Base-by-base conservation (phyloP, 257 asterid genomes). In the Linaria vulgaris region DNA sequence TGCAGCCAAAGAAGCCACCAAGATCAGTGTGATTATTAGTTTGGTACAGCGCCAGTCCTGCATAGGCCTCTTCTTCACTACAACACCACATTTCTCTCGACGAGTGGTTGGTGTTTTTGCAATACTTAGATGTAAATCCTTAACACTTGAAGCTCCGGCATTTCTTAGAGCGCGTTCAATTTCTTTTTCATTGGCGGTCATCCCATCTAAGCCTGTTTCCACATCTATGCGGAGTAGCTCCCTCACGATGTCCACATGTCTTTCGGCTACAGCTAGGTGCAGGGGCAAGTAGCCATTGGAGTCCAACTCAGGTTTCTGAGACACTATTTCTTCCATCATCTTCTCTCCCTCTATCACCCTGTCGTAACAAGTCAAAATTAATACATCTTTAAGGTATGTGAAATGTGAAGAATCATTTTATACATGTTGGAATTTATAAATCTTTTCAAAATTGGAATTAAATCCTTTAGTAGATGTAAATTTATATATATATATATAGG, bases 211-310 rank as follows among this genome's bases (percentile, higher is more conserved):
- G 15, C 74, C 74, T 50, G 49, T 65, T 17, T 76, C 75, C 5
- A 41, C 53, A 61, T 45, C 77, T 0, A 39, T 75, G 3, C 43
- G 9, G 0, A 76, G 62, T 19, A 72, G 81, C 67, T 63, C 81
- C 51, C 22, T 64, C 15, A 77, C 86, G 19, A 80, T 43, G 6
- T 50, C 77, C 22, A 59, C 65, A 60, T 76, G 69, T 1, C 85
- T 80, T 69, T 70, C 76, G n/a, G 76, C 80, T 9, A 74, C 79
- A 10, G 85, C 82, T 27, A 80, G 56, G 68, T 80, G 78, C 57
- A 80, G 77, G 22, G 80, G 72, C 16, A 80, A 76, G 67, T 74
- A 73, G 10, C 78, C 74, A 11, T 31, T 22, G 6, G 79, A 76
- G 67, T 79, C 74, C 72, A 76, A 48, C 72, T 74, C 79, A 23